Conservation (phyloP, 108 stramenopile species). For the Cyclotella sp. region DNA sequence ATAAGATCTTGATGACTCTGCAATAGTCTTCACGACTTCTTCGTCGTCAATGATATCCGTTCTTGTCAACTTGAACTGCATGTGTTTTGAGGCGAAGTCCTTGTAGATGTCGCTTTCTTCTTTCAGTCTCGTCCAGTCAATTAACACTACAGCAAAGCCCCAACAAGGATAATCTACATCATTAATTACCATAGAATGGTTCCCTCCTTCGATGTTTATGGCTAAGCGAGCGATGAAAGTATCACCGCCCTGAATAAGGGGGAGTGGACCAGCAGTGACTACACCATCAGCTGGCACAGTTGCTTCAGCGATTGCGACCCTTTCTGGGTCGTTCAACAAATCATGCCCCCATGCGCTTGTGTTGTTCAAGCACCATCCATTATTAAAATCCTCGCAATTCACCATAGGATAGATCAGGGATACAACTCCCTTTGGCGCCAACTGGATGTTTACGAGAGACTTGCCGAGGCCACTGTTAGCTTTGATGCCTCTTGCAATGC, state of each 20-base stretch:
- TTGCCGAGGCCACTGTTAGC: constrained; percentile 27
- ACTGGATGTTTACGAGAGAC: constrained; percentile 29
- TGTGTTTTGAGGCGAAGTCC: constrained; percentile 32
- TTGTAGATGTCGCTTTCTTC: constrained; percentile 52
- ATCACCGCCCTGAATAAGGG: constrained; percentile 38
- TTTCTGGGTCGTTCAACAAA: constrained; percentile 38
- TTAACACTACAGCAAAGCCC: constrained; percentile 58
- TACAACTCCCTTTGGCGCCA: constrained; percentile 46
- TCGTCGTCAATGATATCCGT: constrained; percentile 41
- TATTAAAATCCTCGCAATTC: constrained; percentile 43
- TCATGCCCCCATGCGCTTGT: constrained; percentile 44
- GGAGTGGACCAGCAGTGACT: constrained; percentile 63
- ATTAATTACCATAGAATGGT: constrained; percentile 47
- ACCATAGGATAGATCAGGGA: constrained; percentile 32
- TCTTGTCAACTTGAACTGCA: constrained; percentile 63
- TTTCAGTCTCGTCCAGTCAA: constrained; percentile 47
- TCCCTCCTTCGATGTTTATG: constrained; percentile 25
- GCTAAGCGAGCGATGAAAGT: constrained; percentile 61
- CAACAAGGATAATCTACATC: constrained; percentile 53
- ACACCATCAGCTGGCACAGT: constrained; percentile 44
- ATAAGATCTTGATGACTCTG: constrained; percentile 25
- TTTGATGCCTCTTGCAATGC: constrained; percentile 36
- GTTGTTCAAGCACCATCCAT: constrained; percentile 47
- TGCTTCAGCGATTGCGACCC: constrained; percentile 33
- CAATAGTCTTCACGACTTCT: constrained; percentile 29